Percentiles rank a stretch among this genome's conserved stretches.
Evolutionary conservation across 768 basidiomycete genomes (phyloP).

Genomic region (Collybia mongolica): DNA sequence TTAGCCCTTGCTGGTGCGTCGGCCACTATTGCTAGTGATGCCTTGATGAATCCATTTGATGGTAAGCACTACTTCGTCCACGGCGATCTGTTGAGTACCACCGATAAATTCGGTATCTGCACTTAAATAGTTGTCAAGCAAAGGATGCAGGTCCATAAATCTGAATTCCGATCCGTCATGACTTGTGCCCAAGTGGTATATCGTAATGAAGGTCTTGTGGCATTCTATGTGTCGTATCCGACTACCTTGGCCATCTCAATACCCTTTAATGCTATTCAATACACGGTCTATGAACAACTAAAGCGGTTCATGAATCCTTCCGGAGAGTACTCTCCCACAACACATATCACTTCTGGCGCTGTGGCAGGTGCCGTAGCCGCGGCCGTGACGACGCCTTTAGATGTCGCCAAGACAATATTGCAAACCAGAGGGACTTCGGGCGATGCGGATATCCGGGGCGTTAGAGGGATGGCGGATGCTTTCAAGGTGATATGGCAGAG

Average conservation of each 20-base stretch:
- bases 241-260: constrained; percentile 96
- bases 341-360: constrained; percentile 91
- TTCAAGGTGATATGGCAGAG: constrained; percentile 83
- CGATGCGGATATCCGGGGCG: constrained; percentile 82
- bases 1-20: constrained; percentile 90
- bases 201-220: constrained; percentile 77
- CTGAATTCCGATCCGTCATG: constrained; percentile 83
- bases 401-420: constrained; percentile 96
- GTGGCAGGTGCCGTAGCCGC: constrained; percentile 93
- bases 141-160: constrained; percentile 97
- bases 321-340: constrained; percentile 86
- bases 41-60: constrained; percentile 99
- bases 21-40: constrained; percentile 94
- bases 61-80: constrained; percentile 48
- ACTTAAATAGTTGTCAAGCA: constrained; percentile 87
- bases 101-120: not conserved
- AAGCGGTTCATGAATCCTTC: constrained; percentile 85
- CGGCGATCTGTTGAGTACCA: constrained; percentile 1
- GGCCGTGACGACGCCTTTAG: constrained; percentile 93
- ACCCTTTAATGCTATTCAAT: constrained; percentile 98
- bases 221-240: constrained; percentile 98
- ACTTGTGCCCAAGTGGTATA: constrained; percentile 87
- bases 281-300: constrained; percentile 92
- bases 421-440: constrained; percentile 93
- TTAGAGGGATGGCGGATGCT: constrained; percentile 84